phyloP scores from a whole-genome alignment of 208 protist species.

The Porcisia deanei region DNA sequence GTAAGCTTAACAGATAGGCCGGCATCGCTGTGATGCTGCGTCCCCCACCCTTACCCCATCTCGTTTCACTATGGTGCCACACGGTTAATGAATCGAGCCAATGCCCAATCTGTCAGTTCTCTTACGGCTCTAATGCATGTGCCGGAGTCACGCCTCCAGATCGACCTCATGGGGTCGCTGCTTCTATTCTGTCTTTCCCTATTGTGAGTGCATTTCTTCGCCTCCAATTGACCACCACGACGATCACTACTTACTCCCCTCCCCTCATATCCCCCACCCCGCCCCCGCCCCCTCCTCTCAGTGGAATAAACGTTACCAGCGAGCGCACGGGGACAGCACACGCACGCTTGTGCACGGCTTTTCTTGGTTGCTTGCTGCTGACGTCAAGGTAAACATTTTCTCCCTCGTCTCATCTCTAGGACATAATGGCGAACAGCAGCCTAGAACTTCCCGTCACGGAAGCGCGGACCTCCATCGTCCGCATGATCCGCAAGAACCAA shows the following conservation, averaged over 20 bases:
- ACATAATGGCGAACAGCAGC: slow-evolving; percentile 20
- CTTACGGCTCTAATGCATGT: not conserved
- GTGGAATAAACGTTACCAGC: too few species aligned
- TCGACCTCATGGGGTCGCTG: not conserved
- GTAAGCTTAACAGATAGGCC: not conserved
- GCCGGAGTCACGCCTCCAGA: not conserved
- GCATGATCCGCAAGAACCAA: slow-evolving; percentile 77
- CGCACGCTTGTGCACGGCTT: not conserved
- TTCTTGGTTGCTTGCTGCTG: not conserved
- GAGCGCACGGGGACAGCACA: not conserved
- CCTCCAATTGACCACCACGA: not conserved
- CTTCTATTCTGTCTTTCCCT: not conserved
- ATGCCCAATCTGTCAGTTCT: not conserved
- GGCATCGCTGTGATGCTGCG: not conserved
- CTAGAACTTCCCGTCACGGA: slow-evolving; percentile 70
- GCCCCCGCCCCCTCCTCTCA: too few species aligned
- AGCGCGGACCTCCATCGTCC: slow-evolving; percentile 73
- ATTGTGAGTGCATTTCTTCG: not conserved
- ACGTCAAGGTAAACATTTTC: not conserved
- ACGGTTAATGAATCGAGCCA: not conserved
- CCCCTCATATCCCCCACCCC: too few species aligned
- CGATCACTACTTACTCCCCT: too few species aligned
- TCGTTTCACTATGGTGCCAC: not conserved
- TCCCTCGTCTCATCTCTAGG: not conserved
- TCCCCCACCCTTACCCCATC: not conserved